Evolutionary conservation across 192 early-diverging fungal genomes (phyloP), one percentile per base, ranked within the genome.

Genomic region (Fimicolochytrium jonesii): DNA sequence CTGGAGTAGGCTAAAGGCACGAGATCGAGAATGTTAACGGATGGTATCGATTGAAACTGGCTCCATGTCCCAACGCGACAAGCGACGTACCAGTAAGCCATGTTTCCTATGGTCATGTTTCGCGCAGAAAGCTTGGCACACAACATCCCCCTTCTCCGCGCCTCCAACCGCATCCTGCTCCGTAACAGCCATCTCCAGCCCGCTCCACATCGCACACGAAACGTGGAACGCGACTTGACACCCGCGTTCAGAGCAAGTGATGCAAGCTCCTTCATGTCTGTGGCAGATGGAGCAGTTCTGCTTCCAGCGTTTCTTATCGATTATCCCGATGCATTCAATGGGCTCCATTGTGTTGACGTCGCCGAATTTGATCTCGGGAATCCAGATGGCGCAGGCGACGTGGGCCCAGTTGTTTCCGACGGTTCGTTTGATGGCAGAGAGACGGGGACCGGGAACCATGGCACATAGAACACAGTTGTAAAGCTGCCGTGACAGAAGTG

Each of bases 321-420:
- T 59, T n/a, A 69, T 55, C 9, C 74, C 71, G 35, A 71, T 68
- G 48, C 74, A 76, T 33, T 76, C 74, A 2, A 70, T 65, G 20
- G 54, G 59, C 34, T 65, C 47, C 22, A 59, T 15, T 20, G 55
- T 65, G 6, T 25, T 20, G 9, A 42, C 32, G 41, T 63, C 37
- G 6, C 70, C 74, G 57, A 74, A 76, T 31, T 60, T 56, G 1
- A 74, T 47, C 56, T 73, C 66, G 9, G 74, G 71, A 2, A 73
- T 70, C 71, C 71, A 76, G 18, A 67, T 63, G 25, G 71, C 66
- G 60, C 74, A 76, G n/a, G 57, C 32, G 2, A 61, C 49, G 42
- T 76, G 74, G n/a, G 44, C 70, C 74, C 74, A 76, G 57, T 76
- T 69, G 28, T 61, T 74, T 23, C 71, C 71, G 20, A 74, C 69